Base-by-base conservation (phyloP, 73 alveolate genomes). In the Paramecium sexaurelia region DNA sequence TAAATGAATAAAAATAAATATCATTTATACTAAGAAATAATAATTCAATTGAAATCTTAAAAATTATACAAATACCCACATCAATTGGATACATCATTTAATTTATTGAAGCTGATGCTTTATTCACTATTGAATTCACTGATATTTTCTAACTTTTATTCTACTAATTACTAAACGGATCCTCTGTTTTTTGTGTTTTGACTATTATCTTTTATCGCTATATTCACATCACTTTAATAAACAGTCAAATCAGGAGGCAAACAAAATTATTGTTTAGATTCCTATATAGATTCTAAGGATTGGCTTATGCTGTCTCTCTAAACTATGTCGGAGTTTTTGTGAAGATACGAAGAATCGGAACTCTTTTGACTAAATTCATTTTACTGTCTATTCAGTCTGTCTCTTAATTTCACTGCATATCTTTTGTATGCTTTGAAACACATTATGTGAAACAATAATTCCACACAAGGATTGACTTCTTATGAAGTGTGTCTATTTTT, bases 401-500 rank as follows among this genome's bases (percentile, higher is more conserved):
- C 73, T 20, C 20, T 78, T n/a, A 78, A 78, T 78, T 78, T 78
- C 6, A 41, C 4, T 11, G 90, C 68, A 78, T 78, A 78, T 78
- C 90, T 39, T 43, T 78, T 78, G 20, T 41, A 78, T 17, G 90
- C 90, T 33, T 41, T 78, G 9, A 78, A 78, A 43, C 90, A 41
- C 90, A 78, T 78, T 8, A 78, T 78, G n/a, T 29, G 61, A 78
- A 78, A 78, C 43, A 78, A 22, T 78, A 78, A 78, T 45, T 78
- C 40, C 1, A 78, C 90, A 43, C 90, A 78, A 39, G 90, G 90
- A 22, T 78, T 78, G 0, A 78, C 90, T 11, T 43, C 90, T 7
- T 43, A 7, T 0, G 40, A 24, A 19, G 19, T 41, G 15, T 7
- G 27, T n/a, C 71, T 78, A 15, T 33, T 43, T 33, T 78, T 78